A percentile compares a stretch with the other conserved stretches of the same genome.
phyloP scores from a whole-genome alignment of 2,329 filamentous ascomycete genomes.

The Fusarium fujikuroi region DNA sequence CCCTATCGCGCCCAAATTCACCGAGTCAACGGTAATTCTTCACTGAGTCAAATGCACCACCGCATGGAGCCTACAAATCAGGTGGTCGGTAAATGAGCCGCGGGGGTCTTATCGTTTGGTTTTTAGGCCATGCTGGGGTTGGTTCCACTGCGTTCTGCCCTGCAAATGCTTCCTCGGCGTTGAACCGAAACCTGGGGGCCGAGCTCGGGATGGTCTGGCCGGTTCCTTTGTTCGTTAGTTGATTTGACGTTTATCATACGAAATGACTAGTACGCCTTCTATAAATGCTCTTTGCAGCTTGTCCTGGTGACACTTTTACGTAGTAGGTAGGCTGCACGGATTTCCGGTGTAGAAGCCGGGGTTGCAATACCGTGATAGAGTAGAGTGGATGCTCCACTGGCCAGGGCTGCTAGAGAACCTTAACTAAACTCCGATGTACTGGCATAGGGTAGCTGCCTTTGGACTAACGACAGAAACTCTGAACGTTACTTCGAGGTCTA shows the following conservation, averaged over 20 bases:
- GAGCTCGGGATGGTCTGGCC: conserved; percentile 13
- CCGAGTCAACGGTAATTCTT: conserved; percentile 24
- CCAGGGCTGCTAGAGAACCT: not conserved
- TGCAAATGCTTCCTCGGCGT: conserved; percentile 12
- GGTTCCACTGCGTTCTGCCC: not conserved
- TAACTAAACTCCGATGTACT: not conserved
- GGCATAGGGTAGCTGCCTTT: not conserved
- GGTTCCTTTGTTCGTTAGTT: not conserved
- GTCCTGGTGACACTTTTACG: conserved; percentile 7
- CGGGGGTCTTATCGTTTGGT: conserved; percentile 20
- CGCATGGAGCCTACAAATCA: conserved; percentile 9
- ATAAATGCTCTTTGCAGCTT: conserved; percentile 9
- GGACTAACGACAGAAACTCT: not conserved
- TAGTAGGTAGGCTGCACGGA: not conserved
- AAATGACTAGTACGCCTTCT: conserved; percentile 2
- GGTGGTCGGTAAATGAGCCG: conserved; percentile 20
- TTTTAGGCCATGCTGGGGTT: not conserved
- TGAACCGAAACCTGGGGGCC: conserved; percentile 26
- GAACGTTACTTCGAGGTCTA: not conserved
- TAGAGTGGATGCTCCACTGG: not conserved
- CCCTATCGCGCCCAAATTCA: conserved; percentile 16
- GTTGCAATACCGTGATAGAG: not conserved
- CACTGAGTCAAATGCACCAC: conserved; percentile 25
- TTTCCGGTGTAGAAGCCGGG: conserved; percentile 1
- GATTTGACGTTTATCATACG: not conserved